Base-by-base conservation (phyloP, 805 yeast genomes). In the Saccharomyces kudriavzevii region DNA sequence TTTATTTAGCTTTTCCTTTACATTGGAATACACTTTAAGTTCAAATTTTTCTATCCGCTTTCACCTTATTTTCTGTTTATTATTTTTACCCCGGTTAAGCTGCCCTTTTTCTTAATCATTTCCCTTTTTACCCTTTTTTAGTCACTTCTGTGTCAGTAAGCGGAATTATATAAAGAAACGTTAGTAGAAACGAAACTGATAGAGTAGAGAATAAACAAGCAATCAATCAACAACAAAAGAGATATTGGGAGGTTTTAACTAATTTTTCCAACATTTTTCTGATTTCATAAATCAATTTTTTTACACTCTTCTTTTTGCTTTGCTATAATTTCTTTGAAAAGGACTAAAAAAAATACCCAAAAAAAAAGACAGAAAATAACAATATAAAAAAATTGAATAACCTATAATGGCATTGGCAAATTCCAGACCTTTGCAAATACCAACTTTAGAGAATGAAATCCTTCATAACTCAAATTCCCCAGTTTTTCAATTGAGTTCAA, bases 341-440 rank as follows among this genome's bases (percentile, higher is more conserved):
- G 24, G 43, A 35, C 48, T 13, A 22, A 20, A 22, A 20, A 45
- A 10, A 45, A 45, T 53, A 25, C 43, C 45, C 46, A 47, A 35
- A 35, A 48, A 47, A 35, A 35, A 35, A 35, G 17, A 14, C n/a
- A 13, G 17, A 20, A 20, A 45, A n/a, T n/a, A 45, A 45, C 9
- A n/a, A 25, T n/a, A 45, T 45, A 45, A 45, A 25, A 45, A 45
- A 45, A 14, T 27, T 14, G 48, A 25, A 25, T 20, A 31, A 24
- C 47, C 26, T 24, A 63, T 28, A 48, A 82, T 82, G 87, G 87
- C 87, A 54, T 75, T 82, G 71, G 82, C 87, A 56, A 83, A 82
- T 65, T 78, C 84, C 74, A 80, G 85, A 75, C 85, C 85, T 27
- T 74, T 80, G 51, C 79, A 77, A 35, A 72, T 81, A 60, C 79